A percentile compares a stretch with the other conserved stretches of the same genome.
Evolutionary conservation across 176 grass and related monocot genomes (phyloP).

Genomic region (Alloteropsis semialata): DNA sequence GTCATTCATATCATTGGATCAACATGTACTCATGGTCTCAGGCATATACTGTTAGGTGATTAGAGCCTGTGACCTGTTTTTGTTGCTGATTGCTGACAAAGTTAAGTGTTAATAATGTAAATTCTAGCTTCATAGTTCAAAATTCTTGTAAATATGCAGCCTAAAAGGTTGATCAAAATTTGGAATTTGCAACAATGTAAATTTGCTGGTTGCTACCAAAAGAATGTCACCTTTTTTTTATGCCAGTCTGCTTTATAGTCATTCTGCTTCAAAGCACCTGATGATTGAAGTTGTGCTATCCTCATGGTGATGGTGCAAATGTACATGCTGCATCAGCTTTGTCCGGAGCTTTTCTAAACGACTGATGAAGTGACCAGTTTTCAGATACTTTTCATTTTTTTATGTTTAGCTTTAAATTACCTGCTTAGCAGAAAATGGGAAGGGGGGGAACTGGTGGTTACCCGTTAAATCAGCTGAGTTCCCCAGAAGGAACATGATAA

Average conservation of each 20-base stretch:
- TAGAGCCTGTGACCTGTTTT: background rate
- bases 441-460: background rate
- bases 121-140: background rate
- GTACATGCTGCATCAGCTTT: background rate
- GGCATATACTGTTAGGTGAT: background rate
- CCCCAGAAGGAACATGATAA: background rate
- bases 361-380: background rate
- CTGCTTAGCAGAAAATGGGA: background rate
- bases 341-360: background rate
- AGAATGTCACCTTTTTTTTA: background rate
- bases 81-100: background rate
- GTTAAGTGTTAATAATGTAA: conserved; percentile 22
- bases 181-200: background rate
- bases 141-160: background rate
- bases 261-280: background rate
- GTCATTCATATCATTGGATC: background rate
- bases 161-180: background rate
- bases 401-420: background rate
- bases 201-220: background rate
- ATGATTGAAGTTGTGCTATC: background rate
- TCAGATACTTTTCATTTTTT: background rate
- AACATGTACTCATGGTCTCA: background rate
- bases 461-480: conserved; percentile 20
- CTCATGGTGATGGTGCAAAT: background rate
- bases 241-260: background rate